Evolutionary conservation across 1,139 yeast species (phyloP).

Genomic region (Suhomyces atakaporum): DNA sequence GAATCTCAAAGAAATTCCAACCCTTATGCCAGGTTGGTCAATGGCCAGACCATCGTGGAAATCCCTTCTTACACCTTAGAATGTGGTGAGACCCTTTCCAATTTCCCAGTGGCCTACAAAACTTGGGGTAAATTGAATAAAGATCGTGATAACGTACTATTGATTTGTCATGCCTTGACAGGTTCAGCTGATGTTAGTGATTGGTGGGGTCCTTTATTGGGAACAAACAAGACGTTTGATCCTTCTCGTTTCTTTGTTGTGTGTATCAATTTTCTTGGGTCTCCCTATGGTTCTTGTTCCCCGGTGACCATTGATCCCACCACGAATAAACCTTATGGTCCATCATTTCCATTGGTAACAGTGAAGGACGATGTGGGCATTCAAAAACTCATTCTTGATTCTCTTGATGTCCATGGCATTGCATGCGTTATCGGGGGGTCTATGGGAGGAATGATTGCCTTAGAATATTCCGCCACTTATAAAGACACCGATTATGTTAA

Average conservation of each 20-base stretch:
- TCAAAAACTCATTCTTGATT: slow-evolving; percentile 74
- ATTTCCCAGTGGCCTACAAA: slow-evolving; percentile 92
- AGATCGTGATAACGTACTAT: slow-evolving; percentile 68
- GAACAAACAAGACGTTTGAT: slow-evolving; percentile 85
- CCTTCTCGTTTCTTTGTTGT: slow-evolving; percentile 82
- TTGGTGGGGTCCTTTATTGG: slow-evolving; percentile 98
- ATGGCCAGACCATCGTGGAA: slow-evolving; percentile 78
- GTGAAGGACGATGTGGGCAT: slow-evolving; percentile 86
- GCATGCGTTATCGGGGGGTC: slow-evolving; percentile 95
- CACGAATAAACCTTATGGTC: slow-evolving; percentile 81
- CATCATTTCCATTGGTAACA: slow-evolving; percentile 90
- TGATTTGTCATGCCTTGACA: slow-evolving; percentile 92
- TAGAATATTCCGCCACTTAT: slow-evolving; percentile 75
- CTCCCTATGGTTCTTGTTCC: slow-evolving; percentile 95
- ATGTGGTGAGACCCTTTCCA: slow-evolving; percentile 70
- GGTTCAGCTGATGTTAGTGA: slow-evolving; percentile 95
- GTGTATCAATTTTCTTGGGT: slow-evolving; percentile 88
- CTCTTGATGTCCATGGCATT: slow-evolving; percentile 69
- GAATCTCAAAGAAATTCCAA: slow-evolving; percentile 54
- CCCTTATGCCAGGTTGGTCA: slow-evolving; percentile 71
- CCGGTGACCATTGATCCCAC: slow-evolving; percentile 77
- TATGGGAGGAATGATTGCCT: slow-evolving; percentile 98
- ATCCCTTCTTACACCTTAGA: slow-evolving; percentile 79
- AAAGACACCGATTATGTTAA: slow-evolving; percentile 72
- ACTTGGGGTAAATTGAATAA: slow-evolving; percentile 83